phyloP scores from a whole-genome alignment of 345 rosid species.

The Eutrema heterophyllum region DNA sequence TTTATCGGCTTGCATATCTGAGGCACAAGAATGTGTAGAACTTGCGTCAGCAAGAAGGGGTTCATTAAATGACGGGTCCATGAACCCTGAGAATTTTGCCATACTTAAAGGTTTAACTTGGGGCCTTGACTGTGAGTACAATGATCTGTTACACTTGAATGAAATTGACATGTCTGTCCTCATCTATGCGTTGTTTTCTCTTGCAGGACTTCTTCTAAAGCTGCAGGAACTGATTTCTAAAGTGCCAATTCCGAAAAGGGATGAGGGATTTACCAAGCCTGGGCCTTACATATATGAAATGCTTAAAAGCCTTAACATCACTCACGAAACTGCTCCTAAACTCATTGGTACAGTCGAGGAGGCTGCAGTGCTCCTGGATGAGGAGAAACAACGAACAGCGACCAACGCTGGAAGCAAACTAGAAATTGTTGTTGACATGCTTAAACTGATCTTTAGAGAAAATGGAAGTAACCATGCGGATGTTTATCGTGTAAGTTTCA shows the following conservation, averaged over 20 bases:
- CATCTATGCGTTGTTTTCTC: slow-evolving; percentile 14
- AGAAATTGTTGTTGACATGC: slow-evolving; percentile 66
- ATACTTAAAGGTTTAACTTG: slow-evolving; percentile 68
- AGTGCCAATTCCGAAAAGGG: slow-evolving; percentile 68
- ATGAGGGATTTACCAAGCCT: slow-evolving; percentile 84
- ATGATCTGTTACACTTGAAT: background rate
- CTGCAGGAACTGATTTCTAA: slow-evolving; percentile 83
- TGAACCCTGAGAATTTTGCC: slow-evolving; percentile 83
- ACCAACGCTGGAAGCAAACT: slow-evolving; percentile 55
- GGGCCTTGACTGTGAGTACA: slow-evolving; percentile 2
- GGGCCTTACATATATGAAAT: slow-evolving; percentile 86
- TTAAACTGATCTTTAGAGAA: slow-evolving; percentile 68
- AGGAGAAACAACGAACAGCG: slow-evolving; percentile 58
- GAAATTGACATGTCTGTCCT: background rate
- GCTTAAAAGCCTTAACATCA: slow-evolving; percentile 76
- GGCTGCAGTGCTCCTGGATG: slow-evolving; percentile 67
- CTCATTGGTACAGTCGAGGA: slow-evolving; percentile 67
- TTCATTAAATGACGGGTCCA: slow-evolving; percentile 58
- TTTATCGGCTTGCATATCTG: slow-evolving; percentile 81
- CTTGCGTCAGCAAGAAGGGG: slow-evolving; percentile 59
- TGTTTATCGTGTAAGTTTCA: slow-evolving; percentile 69
- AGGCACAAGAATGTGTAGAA: slow-evolving; percentile 80
- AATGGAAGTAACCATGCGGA: slow-evolving; percentile 52
- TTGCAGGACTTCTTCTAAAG: slow-evolving; percentile 84
- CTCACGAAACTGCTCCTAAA: slow-evolving; percentile 66